Evolutionary conservation across 108 stramenopile genomes (phyloP).

Genomic region (Skeletonema tropicum): DNA sequence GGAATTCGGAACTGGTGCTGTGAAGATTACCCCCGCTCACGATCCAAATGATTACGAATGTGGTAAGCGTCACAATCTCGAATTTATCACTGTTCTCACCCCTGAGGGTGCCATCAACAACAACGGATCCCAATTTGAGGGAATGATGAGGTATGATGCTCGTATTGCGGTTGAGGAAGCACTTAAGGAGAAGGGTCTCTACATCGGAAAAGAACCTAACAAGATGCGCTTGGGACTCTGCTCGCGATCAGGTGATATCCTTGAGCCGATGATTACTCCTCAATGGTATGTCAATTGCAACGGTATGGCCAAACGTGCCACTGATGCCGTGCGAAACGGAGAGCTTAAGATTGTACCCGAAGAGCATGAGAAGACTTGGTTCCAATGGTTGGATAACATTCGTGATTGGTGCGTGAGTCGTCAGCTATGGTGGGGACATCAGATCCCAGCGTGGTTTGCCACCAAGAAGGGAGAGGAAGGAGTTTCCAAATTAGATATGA

Average conservation of each 20-base stretch:
- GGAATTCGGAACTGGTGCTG: constrained; percentile 98
- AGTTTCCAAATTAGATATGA: constrained; percentile 80
- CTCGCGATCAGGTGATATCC: constrained; percentile 96
- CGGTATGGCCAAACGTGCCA: constrained; percentile 92
- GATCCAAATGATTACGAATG: constrained; percentile 99
- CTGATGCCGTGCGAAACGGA: constrained; percentile 94
- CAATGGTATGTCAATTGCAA: constrained; percentile 99
- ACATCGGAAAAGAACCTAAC: constrained; percentile 94
- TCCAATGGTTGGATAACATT: constrained; percentile 98
- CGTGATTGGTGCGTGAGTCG: constrained; percentile 98
- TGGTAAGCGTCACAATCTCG: constrained; percentile 94
- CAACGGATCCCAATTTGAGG: constrained; percentile 89
- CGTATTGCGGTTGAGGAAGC: constrained; percentile 95
- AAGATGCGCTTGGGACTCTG: constrained; percentile 97
- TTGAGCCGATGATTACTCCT: constrained; percentile 99
- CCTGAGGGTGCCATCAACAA: constrained; percentile 94
- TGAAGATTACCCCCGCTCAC: constrained; percentile 99
- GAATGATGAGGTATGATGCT: constrained; percentile 98
- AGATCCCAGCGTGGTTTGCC: constrained; percentile 99
- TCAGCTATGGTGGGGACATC: constrained; percentile 99
- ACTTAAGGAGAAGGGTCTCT: constrained; percentile 93
- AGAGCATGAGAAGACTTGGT: constrained; percentile 96
- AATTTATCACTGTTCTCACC: constrained; percentile 91
- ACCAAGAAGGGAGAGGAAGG: constrained; percentile 73
- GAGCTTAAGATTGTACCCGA: constrained; percentile 93